Evolutionary conservation across 1,139 yeast genomes (phyloP).

Genomic region (Saccharomyces hybrid): DNA sequence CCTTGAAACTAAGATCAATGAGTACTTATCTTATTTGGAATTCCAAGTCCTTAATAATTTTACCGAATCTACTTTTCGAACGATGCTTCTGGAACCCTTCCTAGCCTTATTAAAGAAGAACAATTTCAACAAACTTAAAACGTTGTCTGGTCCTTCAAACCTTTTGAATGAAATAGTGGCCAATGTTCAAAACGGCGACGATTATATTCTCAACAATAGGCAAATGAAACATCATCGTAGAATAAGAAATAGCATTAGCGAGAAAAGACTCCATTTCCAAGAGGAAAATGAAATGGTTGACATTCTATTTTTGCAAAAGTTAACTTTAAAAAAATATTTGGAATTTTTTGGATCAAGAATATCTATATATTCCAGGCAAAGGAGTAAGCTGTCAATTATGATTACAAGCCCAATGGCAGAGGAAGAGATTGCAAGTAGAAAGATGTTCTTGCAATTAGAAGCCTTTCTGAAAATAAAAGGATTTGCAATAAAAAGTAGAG

Average conservation of each 20-base stretch:
- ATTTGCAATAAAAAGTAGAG: conserved; percentile 35
- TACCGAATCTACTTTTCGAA: conserved; percentile 33
- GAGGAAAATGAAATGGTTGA: conserved; percentile 36
- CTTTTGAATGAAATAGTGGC: conserved; percentile 33
- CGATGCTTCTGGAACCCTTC: conserved; percentile 34
- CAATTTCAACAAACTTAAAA: conserved; percentile 9
- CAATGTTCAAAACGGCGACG: conserved; percentile 32
- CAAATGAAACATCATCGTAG: conserved; percentile 37
- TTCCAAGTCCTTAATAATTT: conserved; percentile 10
- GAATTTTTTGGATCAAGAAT: conserved; percentile 33
- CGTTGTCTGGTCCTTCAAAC: conserved; percentile 33
- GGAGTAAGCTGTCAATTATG: conserved; percentile 38
- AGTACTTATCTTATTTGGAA: conserved; percentile 33
- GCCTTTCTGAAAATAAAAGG: conserved; percentile 39
- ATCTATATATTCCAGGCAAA: conserved; percentile 33
- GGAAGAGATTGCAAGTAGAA: conserved; percentile 31
- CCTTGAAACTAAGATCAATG: conserved; percentile 40
- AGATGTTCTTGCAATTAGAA: conserved; percentile 35
- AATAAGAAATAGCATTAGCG: conserved; percentile 43
- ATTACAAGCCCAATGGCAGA: conserved; percentile 33
- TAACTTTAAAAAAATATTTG: conserved; percentile 32
- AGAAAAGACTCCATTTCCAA: conserved; percentile 36
- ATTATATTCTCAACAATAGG: conserved; percentile 21
- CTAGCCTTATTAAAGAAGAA: conserved; percentile 22
- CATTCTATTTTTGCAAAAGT: conserved; percentile 17